These are phyloP conservation scores for Paramecium sexaurelia DNA, from an alignment of 73 alveolate genomes.

Conservation along the genomic window DNA sequence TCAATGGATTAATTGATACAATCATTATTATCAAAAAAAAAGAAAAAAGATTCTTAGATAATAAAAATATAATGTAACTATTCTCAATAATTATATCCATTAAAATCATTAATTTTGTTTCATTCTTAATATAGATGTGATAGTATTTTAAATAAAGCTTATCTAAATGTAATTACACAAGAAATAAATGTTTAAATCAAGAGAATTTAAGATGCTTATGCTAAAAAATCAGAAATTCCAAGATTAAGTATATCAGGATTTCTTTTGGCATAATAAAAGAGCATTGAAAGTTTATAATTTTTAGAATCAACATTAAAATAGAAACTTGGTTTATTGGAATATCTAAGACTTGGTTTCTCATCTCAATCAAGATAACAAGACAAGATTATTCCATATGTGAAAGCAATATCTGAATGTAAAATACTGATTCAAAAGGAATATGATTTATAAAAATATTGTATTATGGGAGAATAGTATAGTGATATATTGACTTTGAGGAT, in stretches of 20 bases:
- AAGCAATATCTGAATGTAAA: not conserved
- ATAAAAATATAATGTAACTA: not conserved
- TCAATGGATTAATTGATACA: not conserved
- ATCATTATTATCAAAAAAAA: not conserved
- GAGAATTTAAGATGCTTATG: not conserved
- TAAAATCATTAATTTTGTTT: not conserved
- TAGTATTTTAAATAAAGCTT: not conserved
- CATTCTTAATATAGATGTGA: not conserved
- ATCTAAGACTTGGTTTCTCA: conserved; percentile 13
- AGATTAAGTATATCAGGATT: not conserved
- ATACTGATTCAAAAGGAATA: not conserved
- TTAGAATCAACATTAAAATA: not conserved
- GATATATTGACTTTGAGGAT: not conserved
- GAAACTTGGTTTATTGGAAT: not conserved
- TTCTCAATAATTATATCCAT: not conserved
- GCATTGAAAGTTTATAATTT: not conserved
- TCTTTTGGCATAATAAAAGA: not conserved
- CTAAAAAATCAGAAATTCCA: not conserved
- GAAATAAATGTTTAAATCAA: not conserved
- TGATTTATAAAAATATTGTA: not conserved
- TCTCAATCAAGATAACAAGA: not conserved
- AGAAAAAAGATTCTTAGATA: not conserved
- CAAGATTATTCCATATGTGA: not conserved
- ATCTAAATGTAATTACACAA: not conserved
- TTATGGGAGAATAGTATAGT: not conserved